These are phyloP conservation scores for Jasminum sambac DNA, from an alignment of 257 asterid genomes.

Conservation along the genomic window DNA sequence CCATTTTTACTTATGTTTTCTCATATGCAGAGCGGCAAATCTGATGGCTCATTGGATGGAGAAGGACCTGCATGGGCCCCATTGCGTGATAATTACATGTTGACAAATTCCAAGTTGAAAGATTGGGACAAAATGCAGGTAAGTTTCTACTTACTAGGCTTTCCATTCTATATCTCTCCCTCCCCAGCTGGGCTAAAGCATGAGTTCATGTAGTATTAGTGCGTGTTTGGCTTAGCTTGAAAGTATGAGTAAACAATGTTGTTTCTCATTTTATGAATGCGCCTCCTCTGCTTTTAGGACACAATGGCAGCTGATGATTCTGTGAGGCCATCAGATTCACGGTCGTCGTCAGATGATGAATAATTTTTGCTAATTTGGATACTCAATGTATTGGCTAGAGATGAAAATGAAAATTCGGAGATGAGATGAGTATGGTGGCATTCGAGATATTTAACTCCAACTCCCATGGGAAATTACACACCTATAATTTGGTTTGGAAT, in stretches of 20 bases:
- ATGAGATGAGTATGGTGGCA: no score
- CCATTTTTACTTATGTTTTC: not conserved
- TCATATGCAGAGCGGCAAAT: conserved; percentile 49
- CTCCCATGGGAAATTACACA: no score
- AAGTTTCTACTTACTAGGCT: conserved; percentile 4
- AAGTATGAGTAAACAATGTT: not conserved
- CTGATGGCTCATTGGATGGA: conserved; percentile 43
- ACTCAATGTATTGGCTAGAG: not conserved
- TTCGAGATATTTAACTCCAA: no score
- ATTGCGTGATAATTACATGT: conserved; percentile 84
- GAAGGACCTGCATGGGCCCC: conserved; percentile 91
- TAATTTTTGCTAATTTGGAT: not conserved
- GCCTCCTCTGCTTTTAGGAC: conserved; percentile 39
- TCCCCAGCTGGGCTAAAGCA: not conserved
- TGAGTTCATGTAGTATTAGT: not conserved
- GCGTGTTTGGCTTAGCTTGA: not conserved
- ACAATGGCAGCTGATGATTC: conserved; percentile 44
- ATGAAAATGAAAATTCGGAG: not conserved
- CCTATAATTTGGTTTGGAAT: no score
- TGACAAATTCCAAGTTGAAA: conserved; percentile 76
- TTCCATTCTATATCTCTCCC: not conserved
- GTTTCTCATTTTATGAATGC: not conserved
- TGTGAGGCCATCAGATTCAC: conserved; percentile 43
- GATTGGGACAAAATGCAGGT: conserved; percentile 94
- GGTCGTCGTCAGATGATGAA: conserved; percentile 9